These are phyloP conservation scores for Clitopilus hobsonii DNA, from an alignment of 768 basidiomycete species.

Conservation along the genomic window DNA sequence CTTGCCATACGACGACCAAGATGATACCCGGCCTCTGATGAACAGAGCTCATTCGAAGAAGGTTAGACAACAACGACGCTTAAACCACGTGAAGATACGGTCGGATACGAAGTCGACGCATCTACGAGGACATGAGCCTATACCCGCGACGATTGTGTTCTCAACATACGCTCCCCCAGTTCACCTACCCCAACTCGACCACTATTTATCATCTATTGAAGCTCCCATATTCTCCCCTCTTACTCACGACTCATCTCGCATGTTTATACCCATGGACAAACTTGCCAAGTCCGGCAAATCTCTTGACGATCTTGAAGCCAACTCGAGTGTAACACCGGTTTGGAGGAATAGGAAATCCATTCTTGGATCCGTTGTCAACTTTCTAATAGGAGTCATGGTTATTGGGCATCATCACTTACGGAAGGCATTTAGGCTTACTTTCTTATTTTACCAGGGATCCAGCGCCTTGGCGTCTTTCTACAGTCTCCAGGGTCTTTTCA, in stretches of 20 bases:
- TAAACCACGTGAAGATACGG: background rate
- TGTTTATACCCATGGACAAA: conserved; percentile 64
- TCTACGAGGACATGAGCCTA: conserved; percentile 22
- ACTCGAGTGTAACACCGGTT: conserved; percentile 37
- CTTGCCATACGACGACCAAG: no score
- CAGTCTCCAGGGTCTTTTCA: conserved; percentile 63
- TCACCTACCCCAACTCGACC: conserved; percentile 58
- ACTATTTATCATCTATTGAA: conserved; percentile 44
- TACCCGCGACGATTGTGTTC: conserved; percentile 56
- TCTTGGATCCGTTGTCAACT: conserved; percentile 38
- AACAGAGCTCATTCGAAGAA: background rate
- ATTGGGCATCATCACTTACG: conserved; percentile 13
- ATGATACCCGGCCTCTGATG: background rate
- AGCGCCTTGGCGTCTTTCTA: conserved; percentile 66
- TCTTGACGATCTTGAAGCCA: conserved; percentile 58
- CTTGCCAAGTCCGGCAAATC: conserved; percentile 42
- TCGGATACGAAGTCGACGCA: background rate
- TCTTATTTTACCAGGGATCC: conserved; percentile 46
- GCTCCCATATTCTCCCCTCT: conserved; percentile 34
- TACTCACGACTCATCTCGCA: conserved; percentile 19
- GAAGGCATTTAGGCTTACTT: background rate
- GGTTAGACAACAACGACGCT: background rate
- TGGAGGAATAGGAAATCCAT: conserved; percentile 56
- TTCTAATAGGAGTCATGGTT: conserved; percentile 55
- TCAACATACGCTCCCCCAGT: conserved; percentile 53